Evolutionary conservation across 139 green algal genomes (phyloP).

Genomic region (Coelastrella sp.): DNA sequence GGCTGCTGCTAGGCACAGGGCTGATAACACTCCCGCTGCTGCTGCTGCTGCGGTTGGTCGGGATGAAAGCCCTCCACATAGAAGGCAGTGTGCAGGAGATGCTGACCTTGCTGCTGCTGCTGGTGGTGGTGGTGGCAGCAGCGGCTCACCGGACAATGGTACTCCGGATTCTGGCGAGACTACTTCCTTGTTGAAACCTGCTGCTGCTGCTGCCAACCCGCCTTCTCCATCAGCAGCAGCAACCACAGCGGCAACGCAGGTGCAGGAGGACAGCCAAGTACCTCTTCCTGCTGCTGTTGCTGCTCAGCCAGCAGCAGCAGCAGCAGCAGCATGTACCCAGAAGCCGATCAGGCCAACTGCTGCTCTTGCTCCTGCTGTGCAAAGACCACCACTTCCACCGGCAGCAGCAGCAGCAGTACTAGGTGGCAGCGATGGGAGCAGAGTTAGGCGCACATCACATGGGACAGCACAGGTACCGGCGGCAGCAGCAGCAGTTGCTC

Average conservation of each 20-base stretch:
- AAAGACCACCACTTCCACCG: not conserved
- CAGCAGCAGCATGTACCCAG: not conserved
- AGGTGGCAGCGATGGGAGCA: not conserved
- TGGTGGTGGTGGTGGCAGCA: not conserved
- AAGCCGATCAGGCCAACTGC: not conserved
- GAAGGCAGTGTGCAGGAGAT: not conserved
- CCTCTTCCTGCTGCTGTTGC: not conserved
- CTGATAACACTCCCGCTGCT: not conserved
- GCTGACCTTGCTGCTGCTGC: not conserved
- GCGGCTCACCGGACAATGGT: not conserved
- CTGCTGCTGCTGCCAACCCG: too few relatives aligned
- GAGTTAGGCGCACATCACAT: not conserved
- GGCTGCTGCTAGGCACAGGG: constrained; percentile 2
- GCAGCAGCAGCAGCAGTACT: not conserved
- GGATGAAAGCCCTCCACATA: too few relatives aligned
- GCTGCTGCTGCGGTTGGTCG: not conserved
- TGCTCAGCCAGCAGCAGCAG: not conserved
- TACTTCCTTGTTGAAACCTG: not conserved
- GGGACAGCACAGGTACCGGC: too few relatives aligned
- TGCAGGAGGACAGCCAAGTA: not conserved
- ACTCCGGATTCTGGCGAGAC: not conserved
- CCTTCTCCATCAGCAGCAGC: not conserved
- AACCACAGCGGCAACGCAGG: too few relatives aligned
- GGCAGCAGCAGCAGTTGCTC: too few relatives aligned
- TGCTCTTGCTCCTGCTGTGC: not conserved